These are phyloP conservation scores for Ormosia emarginata DNA, from an alignment of 306 rosid genomes.

Conservation along the genomic window DNA sequence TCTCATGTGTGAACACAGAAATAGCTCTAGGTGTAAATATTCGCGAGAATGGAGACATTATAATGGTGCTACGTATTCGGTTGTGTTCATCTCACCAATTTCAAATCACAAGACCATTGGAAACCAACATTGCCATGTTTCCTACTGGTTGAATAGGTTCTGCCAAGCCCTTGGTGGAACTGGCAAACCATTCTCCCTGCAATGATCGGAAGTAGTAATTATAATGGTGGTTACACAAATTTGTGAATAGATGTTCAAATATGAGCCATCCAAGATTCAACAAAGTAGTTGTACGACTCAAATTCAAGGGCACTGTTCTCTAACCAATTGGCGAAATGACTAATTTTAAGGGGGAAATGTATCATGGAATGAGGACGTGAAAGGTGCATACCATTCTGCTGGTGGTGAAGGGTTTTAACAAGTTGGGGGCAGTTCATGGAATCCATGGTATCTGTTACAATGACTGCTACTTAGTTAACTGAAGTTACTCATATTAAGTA, in stretches of 20 bases:
- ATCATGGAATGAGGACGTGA: neutral
- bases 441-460: neutral
- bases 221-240: no score
- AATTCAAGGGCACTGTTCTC: constrained; percentile 29
- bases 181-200: no score
- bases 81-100: no score
- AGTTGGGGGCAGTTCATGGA: neutral
- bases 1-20: neutral
- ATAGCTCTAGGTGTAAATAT: neutral
- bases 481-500: neutral
- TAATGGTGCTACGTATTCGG: neutral
- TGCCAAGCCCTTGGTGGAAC: no score
- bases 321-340: constrained; percentile 23
- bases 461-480: neutral
- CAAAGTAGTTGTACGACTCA: no score
- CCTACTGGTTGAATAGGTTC: no score
- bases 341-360: neutral
- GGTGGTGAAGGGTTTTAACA: neutral
- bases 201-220: no score
- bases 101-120: no score
- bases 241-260: no score
- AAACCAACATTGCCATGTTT: no score
- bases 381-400: neutral
- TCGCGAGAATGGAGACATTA: neutral
- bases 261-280: no score